phyloP scores from a whole-genome alignment of 164 flowering plant species.

The Buxus sempervirens region DNA sequence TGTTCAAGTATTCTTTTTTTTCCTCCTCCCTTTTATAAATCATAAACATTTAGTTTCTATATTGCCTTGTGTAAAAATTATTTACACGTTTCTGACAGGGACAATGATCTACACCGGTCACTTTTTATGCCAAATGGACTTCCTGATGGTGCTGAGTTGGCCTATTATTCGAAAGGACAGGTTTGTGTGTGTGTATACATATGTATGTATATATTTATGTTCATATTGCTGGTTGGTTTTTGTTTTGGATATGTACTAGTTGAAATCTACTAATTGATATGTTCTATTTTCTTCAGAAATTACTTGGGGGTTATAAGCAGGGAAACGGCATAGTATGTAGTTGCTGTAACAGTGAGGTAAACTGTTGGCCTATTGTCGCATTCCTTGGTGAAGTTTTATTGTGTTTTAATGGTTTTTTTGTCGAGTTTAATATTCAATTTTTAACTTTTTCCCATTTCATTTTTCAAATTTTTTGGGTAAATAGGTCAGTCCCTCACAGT shows the following conservation, averaged over 20 bases:
- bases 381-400: no score
- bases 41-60: not conserved
- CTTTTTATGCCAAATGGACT: conserved; percentile 93
- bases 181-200: conserved; percentile 30
- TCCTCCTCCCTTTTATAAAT: not conserved
- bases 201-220: no score
- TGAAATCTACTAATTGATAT: not conserved
- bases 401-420: no score
- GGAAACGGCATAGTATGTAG: conserved; percentile 76
- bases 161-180: conserved; percentile 82
- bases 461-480: conserved; percentile 9
- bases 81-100: conserved; percentile 39
- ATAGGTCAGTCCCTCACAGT: conserved; percentile 92
- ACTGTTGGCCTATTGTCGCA: no score
- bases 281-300: conserved; percentile 33
- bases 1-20: not conserved
- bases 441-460: not conserved
- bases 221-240: not conserved
- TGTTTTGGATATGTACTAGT: not conserved
- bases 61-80: not conserved
- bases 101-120: conserved; percentile 78
- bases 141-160: conserved; percentile 84
- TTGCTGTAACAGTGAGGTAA: conserved; percentile 67
- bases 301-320: conserved; percentile 70
- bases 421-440: not conserved